Base-by-base conservation (phyloP, 1,284 basidiomycete genomes). In the Sparassis latifolia region DNA sequence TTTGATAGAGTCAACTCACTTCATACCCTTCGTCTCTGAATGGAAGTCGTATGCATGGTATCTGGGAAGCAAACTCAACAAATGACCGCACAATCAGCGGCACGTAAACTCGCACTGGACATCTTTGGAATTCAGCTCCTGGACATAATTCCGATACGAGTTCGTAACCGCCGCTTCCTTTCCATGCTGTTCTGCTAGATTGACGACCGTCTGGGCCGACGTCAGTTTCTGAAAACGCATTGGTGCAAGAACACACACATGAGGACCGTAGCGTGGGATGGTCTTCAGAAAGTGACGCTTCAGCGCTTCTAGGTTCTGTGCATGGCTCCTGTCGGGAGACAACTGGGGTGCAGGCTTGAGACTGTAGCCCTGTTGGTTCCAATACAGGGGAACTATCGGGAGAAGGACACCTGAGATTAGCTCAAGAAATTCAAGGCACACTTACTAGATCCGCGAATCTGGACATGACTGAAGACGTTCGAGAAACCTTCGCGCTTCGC, bases 21-120 rank as follows among this genome's bases (percentile, higher is more conserved):
- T 89, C 90, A 94, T 94, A 12, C 92, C 92, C 63, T 79, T 86
- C 4, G 89, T 96, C 66, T 95, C 89, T 5, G 75, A 78, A 67
- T 97, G 95, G 67, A 97, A 97, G 65, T 97, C 93, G 62, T 94
- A 97, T 55, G 84, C 84, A 55, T 71, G 68, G 57, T 88, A 89
- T 52, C 62, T 68, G 48, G 33, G 29, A 45, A 28, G 39, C 5
- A 5, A 12, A 52, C 30, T 54, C 40, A 6, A 10, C 27, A 37
- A 20, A 37, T 32, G 10, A 28, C 39, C 5, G 29, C 27, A 38
- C 35, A n/a, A 7, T 27, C 33, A 47, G 38, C 33, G 32, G 32
- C 12, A 9, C 41, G 31, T 12, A 31, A 30, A 10, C 10, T 71
- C 79, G 55, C 63, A 89, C 85, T 72, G 73, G n/a, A 85, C 76